phyloP scores from a whole-genome alignment of 1,284 basidiomycete species.

The Puccinia hordei region DNA sequence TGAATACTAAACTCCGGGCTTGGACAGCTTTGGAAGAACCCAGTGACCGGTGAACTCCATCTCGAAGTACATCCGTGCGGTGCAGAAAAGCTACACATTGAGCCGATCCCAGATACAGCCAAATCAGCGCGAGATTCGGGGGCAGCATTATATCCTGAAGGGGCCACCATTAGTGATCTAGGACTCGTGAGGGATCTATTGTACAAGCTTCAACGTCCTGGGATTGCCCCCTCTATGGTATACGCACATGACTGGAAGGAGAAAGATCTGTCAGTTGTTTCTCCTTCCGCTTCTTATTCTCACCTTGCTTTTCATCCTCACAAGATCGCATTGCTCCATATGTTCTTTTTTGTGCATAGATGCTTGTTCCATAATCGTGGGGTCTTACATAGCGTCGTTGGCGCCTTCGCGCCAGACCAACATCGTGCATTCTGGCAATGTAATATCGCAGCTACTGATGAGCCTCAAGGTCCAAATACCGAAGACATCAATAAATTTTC shows the following conservation, averaged over 20 bases:
- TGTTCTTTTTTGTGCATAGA: neutral
- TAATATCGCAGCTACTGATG: slow-evolving; percentile 74
- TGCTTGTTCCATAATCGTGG: slow-evolving; percentile 66
- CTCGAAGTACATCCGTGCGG: slow-evolving; percentile 65
- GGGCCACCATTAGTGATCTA: slow-evolving; percentile 71
- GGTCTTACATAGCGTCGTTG: slow-evolving; percentile 74
- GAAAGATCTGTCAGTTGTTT: slow-evolving; percentile 64
- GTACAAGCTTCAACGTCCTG: slow-evolving; percentile 78
- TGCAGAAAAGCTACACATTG: slow-evolving; percentile 60
- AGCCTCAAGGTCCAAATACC: slow-evolving; percentile 68
- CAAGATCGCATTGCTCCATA: neutral
- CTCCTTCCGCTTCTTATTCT: neutral
- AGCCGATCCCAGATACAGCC: slow-evolving; percentile 69
- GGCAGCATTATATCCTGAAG: slow-evolving; percentile 70
- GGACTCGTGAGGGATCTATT: slow-evolving; percentile 71
- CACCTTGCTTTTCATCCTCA: neutral
- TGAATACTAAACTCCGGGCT: neutral
- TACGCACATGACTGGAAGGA: slow-evolving; percentile 67
- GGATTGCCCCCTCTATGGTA: slow-evolving; percentile 67
- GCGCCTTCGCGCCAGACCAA: slow-evolving; percentile 70
- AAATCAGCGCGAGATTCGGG: slow-evolving; percentile 66
- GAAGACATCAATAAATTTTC: slow-evolving; percentile 70
- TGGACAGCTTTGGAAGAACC: slow-evolving; percentile 80
- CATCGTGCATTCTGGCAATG: slow-evolving; percentile 72
- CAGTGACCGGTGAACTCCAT: slow-evolving; percentile 72